Conservation (phyloP, 2,329 filamentous ascomycete genomes). For the Penicillium sp. region DNA sequence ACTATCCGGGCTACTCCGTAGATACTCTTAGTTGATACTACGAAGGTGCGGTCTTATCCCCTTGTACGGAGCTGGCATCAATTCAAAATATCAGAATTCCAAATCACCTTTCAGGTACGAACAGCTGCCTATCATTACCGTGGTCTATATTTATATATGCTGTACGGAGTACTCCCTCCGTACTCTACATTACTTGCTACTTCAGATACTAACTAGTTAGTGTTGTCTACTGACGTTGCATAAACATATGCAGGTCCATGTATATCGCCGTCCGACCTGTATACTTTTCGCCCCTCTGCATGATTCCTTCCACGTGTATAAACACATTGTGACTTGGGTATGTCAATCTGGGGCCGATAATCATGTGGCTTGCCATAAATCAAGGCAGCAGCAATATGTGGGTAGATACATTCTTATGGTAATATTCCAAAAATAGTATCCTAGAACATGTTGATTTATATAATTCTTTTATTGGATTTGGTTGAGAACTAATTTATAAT, state of each 20-base stretch:
- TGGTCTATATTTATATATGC: neutral
- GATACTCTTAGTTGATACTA: neutral
- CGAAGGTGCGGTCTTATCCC: neutral
- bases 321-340: neutral
- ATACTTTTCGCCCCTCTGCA: neutral
- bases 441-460: neutral
- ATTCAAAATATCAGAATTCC: slow-evolving; percentile 1
- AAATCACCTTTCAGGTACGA: neutral
- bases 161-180: neutral
- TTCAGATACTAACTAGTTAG: neutral
- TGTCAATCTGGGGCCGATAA: neutral
- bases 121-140: neutral
- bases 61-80: neutral
- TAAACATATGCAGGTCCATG: neutral
- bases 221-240: neutral
- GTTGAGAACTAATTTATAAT: neutral
- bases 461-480: neutral
- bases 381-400: neutral
- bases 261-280: neutral
- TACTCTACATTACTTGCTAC: neutral
- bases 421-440: neutral
- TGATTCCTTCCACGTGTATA: neutral
- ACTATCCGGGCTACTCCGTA: neutral
- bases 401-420: neutral
- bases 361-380: neutral